Evolutionary conservation across 495 filamentous ascomycete genomes (phyloP), one percentile per base, ranked within the genome.

Genomic region (Hyaloscypha bicolor): DNA sequence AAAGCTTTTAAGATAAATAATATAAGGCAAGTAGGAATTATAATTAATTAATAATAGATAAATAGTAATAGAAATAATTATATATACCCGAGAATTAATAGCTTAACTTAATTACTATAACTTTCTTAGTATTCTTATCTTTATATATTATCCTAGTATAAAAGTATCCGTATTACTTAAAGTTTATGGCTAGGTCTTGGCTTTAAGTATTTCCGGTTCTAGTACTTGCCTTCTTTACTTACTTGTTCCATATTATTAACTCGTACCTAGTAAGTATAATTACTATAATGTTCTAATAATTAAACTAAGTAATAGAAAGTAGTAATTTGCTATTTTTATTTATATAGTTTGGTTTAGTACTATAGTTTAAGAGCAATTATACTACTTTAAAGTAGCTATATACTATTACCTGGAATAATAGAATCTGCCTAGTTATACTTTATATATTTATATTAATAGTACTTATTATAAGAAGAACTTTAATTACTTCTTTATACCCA

Each of bases 401-500:
- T n/a, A 2, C 53, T 55, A n/a, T n/a, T 25, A n/a, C 53, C 53
- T 19, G 16, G 21, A 31, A 55, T n/a, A 55, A 31, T 31, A n/a
- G 53, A 25, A n/a, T 55, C 53, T 29, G 53, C 21, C 53, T n/a
- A 55, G 4, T 9, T 55, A 6, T 55, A 14, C 29, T 31, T 14
- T 14, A 6, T 6, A 25, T 6, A 31, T 55, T 55, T 6, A 55
- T 6, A 31, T 55, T n/a, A 4, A 55, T 14, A 31, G 22, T 14
- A 4, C 29, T 31, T 19, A 6, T 55, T 55, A n/a, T n/a, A 29
- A 55, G 53, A 25, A 55, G 53, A 25, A 55, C 8, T 3, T 55
- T 6, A 6, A 55, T n/a, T 14, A 55, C 53, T 55, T 55, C 53
- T 55, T 22, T 55, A 31, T 55, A n/a, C 53, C 53, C 29, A 55